A percentile compares a stretch with the other conserved stretches of the same genome.
Evolutionary conservation across 202 grass and related monocot species (phyloP).

Genomic region (Saccharum hybrid): DNA sequence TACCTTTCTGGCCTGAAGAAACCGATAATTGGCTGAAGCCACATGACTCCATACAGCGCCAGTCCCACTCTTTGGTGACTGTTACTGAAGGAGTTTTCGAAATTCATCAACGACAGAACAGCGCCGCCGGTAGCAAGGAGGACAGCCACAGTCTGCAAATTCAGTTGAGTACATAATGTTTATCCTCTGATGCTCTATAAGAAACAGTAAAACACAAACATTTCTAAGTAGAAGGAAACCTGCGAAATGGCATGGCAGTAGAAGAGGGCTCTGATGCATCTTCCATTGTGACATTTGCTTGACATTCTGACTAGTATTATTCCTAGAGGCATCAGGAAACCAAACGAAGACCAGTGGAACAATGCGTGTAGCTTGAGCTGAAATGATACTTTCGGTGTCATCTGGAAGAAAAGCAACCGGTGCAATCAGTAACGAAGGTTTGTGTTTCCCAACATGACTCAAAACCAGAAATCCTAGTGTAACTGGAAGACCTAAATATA

Average conservation of each 20-base stretch:
- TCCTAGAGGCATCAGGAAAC: conserved; percentile 87
- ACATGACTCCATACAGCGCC: conserved; percentile 77
- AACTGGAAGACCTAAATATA: not conserved
- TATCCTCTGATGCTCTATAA: not conserved
- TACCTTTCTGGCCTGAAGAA: conserved; percentile 91
- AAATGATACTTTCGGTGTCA: conserved; percentile 60
- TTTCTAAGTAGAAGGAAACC: conserved; percentile 33
- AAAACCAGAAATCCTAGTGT: not conserved
- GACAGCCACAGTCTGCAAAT: conserved; percentile 67
- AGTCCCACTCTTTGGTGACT: conserved; percentile 86
- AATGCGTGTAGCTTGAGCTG: conserved; percentile 90
- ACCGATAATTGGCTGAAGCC: conserved; percentile 83
- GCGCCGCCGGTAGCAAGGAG: conserved; percentile 76
- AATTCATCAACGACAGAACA: conserved; percentile 73
- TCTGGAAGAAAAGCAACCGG: conserved; percentile 36
- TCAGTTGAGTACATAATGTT: not conserved
- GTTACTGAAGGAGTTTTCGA: conserved; percentile 94
- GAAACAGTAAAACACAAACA: not conserved
- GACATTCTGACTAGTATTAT: conserved; percentile 80
- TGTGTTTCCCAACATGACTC: not conserved
- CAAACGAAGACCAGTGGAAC: conserved; percentile 88
- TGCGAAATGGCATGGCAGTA: conserved; percentile 84
- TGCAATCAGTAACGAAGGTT: conserved; percentile 1
- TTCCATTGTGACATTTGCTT: conserved; percentile 53
- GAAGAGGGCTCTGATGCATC: conserved; percentile 64